A percentile compares a stretch with the other conserved stretches of the same genome.
Evolutionary conservation across 306 rosid genomes (phyloP).

Genomic region (Pueraria montana): DNA sequence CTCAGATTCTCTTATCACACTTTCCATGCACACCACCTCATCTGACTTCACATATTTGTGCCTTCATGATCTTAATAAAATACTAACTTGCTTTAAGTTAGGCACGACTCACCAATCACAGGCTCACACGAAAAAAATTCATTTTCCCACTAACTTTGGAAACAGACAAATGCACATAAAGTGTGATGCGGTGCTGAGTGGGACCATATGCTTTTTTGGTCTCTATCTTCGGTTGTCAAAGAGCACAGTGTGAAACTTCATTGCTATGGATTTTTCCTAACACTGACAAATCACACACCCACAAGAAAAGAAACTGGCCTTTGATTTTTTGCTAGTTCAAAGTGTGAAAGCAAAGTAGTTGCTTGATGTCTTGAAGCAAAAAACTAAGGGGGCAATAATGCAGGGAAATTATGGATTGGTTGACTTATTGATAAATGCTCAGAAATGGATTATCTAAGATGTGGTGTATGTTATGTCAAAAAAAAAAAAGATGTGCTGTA

Average conservation of each 20-base stretch:
- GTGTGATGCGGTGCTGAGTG: conserved; percentile 18
- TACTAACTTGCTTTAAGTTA: conserved; percentile 26
- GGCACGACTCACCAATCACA: background rate
- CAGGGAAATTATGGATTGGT: conserved; percentile 14
- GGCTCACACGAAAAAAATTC: background rate
- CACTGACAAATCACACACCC: conserved; percentile 23
- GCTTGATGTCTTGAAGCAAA: conserved; percentile 24
- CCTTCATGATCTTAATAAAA: background rate
- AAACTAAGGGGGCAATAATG: conserved; percentile 38
- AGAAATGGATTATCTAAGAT: background rate
- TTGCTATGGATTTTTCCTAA: conserved; percentile 9
- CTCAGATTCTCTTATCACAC: background rate
- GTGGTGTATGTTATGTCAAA: no score
- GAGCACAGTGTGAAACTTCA: conserved; percentile 35
- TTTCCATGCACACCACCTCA: background rate
- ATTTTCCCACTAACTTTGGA: conserved; percentile 41
- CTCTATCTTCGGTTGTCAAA: conserved; percentile 25
- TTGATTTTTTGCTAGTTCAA: conserved; percentile 24
- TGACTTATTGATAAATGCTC: conserved; percentile 38
- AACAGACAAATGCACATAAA: conserved; percentile 3
- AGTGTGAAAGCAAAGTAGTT: conserved; percentile 28
- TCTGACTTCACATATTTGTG: conserved; percentile 8
- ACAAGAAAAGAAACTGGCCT: conserved; percentile 33
- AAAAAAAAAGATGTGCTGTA: no score
- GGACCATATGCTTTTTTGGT: conserved; percentile 39